Percentiles rank a stretch among this genome's conserved stretches.
Conservation (phyloP, 306 rosid genomes). For the Trifolium subterraneum region DNA sequence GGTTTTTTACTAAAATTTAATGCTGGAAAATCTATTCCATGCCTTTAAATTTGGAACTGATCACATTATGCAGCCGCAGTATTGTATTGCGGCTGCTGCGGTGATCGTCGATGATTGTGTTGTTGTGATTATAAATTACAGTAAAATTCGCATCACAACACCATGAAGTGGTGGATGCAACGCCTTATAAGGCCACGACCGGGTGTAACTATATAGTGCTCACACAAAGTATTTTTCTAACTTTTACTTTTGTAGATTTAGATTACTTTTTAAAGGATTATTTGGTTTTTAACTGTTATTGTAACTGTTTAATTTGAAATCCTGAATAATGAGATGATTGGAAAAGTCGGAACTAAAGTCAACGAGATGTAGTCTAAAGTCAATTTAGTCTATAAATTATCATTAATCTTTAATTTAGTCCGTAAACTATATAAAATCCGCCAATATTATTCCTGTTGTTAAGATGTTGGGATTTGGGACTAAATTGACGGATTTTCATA, state of each 20-base stretch:
- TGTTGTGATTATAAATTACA: neutral
- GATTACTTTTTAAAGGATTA: neutral
- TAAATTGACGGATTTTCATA: too few species aligned
- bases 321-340: constrained; percentile 7
- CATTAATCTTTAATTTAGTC: too few species aligned
- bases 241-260: neutral
- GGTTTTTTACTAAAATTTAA: neutral
- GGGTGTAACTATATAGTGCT: neutral
- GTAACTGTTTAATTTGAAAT: constrained; percentile 2
- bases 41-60: neutral
- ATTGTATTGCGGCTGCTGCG: too few species aligned
- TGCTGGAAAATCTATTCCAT: neutral
- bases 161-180: neutral
- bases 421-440: too few species aligned
- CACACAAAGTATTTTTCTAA: neutral
- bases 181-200: too few species aligned
- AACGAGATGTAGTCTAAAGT: neutral
- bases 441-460: too few species aligned
- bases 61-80: too few species aligned
- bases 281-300: neutral
- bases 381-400: too few species aligned
- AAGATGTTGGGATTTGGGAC: too few species aligned
- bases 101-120: neutral
- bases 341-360: constrained; percentile 20
- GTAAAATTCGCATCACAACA: neutral